Evolutionary conservation across 208 protist genomes (phyloP).

Genomic region (Phytomonas sp.): DNA sequence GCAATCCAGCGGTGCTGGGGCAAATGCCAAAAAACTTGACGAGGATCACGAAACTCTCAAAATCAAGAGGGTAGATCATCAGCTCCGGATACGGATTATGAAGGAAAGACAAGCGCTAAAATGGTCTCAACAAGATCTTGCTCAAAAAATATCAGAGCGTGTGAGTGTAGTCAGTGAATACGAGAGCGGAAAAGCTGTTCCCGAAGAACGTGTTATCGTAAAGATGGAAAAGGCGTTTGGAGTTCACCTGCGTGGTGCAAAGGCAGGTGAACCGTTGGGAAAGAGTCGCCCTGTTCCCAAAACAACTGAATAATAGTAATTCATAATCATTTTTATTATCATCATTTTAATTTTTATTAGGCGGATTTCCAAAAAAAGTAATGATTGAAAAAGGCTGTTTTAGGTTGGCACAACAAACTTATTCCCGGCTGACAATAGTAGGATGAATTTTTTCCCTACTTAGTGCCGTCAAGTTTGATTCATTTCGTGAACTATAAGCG

Average conservation of each 20-base stretch:
- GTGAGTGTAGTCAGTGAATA: constrained; percentile 88
- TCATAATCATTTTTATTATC: neutral
- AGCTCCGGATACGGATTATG: constrained; percentile 72
- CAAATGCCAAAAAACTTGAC: constrained; percentile 83
- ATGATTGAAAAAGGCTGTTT: neutral
- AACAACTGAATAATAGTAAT: constrained; percentile 30
- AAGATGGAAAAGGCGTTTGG: constrained; percentile 93
- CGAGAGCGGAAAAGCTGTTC: constrained; percentile 90
- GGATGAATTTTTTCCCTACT: neutral
- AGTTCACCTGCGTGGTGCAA: constrained; percentile 88
- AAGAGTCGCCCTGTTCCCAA: constrained; percentile 49
- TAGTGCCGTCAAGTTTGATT: neutral
- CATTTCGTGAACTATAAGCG: neutral
- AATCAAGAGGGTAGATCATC: constrained; percentile 78
- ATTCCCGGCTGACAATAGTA: neutral
- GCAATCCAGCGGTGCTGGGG: constrained; percentile 47
- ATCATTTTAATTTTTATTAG: neutral
- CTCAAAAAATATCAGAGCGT: constrained; percentile 75
- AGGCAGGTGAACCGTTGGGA: constrained; percentile 70
- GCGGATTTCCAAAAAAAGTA: neutral
- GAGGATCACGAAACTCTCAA: constrained; percentile 80
- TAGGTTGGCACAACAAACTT: neutral
- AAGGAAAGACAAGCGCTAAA: constrained; percentile 73
- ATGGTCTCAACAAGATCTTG: constrained; percentile 86
- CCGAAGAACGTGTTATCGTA: constrained; percentile 85